A percentile compares a stretch with the other conserved stretches of the same genome.
Conservation (phyloP, 208 protist genomes). For the Trichomonas vaginalis region DNA sequence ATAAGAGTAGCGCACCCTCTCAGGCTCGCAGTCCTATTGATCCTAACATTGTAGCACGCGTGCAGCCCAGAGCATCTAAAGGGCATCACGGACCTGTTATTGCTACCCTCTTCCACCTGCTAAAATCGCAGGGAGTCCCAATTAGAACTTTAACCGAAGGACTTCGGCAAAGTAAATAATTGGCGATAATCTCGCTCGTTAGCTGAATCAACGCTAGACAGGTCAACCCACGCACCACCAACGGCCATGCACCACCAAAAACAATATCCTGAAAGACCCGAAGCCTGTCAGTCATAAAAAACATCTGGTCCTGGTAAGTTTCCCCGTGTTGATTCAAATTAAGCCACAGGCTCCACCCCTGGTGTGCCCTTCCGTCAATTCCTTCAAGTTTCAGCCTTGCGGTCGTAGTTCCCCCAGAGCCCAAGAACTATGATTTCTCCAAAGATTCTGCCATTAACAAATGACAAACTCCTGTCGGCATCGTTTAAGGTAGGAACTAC, state of each 20-base stretch:
- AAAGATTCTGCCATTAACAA: slow-evolving; percentile 25
- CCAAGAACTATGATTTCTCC: slow-evolving; percentile 55
- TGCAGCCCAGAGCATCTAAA: too few species aligned
- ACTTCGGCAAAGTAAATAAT: too few species aligned
- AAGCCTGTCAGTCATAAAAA: slow-evolving; percentile 54
- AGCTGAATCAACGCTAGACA: not conserved
- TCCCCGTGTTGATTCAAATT: slow-evolving; percentile 60
- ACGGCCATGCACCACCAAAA: not conserved
- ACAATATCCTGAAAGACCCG: not conserved
- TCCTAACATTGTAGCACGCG: too few species aligned
- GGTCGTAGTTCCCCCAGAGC: too few species aligned
- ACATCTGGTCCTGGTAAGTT: slow-evolving; percentile 58
- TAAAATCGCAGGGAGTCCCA: too few species aligned
- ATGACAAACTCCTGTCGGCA: slow-evolving; percentile 48
- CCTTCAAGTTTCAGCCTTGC: too few species aligned
- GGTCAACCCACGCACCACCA: not conserved
- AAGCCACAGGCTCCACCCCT: slow-evolving; percentile 57
- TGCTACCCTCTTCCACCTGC: too few species aligned
- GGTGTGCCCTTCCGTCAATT: slow-evolving; percentile 62
- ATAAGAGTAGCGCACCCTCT: too few species aligned
- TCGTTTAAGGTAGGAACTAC: slow-evolving; percentile 60
- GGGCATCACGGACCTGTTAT: too few species aligned
- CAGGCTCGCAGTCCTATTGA: too few species aligned
- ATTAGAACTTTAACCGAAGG: too few species aligned
- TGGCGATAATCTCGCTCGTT: too few species aligned